Conservation (phyloP, 352 stramenopile species). For the Pythium chondricola region DNA sequence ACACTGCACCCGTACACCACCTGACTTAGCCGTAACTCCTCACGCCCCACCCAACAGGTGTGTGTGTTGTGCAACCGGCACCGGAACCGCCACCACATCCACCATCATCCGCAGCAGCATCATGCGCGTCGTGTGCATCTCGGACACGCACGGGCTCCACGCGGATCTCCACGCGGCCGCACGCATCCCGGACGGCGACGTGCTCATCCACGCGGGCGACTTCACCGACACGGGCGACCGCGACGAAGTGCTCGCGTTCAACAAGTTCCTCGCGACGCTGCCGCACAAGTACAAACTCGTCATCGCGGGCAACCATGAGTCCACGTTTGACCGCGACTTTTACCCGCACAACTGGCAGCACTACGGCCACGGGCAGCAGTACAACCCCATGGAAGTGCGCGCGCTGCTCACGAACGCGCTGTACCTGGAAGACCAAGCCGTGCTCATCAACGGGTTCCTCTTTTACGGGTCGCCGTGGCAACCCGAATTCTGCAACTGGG, state of each 20-base stretch:
- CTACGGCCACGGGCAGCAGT: slow-evolving; percentile 62
- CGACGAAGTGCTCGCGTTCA: slow-evolving; percentile 63
- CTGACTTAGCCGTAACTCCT: too few relatives aligned
- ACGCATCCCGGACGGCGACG: slow-evolving; percentile 61
- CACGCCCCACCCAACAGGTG: too few relatives aligned
- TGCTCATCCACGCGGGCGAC: slow-evolving; percentile 87
- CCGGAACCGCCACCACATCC: too few relatives aligned
- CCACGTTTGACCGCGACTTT: slow-evolving; percentile 64
- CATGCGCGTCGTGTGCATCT: slow-evolving; percentile 71
- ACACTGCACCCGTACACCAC: too few relatives aligned
- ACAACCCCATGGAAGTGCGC: slow-evolving; percentile 60
- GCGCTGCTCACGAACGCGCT: slow-evolving; percentile 67
- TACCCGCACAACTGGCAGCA: slow-evolving; percentile 66
- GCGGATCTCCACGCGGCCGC: slow-evolving; percentile 37
- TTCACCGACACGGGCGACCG: slow-evolving; percentile 77
- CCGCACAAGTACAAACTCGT: slow-evolving; percentile 77
- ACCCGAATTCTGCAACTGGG: slow-evolving; percentile 82
- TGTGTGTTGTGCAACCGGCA: too few relatives aligned
- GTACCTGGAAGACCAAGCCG: slow-evolving; percentile 71
- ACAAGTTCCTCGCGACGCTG: slow-evolving; percentile 54
- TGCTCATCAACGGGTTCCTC: slow-evolving; percentile 63
- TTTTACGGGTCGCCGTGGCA: slow-evolving; percentile 80
- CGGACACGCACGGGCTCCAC: slow-evolving; percentile 71
- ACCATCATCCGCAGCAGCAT: neutral
- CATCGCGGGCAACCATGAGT: slow-evolving; percentile 79